Percentiles rank a stretch among this genome's conserved stretches.
Conservation (phyloP, 331 rosid species). For the Phaseolus coccineus region DNA sequence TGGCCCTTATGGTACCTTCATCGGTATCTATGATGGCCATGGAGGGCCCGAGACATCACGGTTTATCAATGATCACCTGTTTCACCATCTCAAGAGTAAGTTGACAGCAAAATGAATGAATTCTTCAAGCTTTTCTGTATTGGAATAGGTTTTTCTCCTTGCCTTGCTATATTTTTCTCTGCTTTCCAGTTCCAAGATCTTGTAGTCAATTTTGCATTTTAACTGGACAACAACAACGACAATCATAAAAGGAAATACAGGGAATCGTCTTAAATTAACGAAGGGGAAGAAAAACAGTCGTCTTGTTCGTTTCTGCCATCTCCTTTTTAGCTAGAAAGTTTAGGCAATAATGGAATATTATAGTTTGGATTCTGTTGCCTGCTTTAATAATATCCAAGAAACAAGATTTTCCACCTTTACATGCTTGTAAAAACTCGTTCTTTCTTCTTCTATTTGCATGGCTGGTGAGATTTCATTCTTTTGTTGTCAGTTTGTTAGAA, state of each 20-base stretch:
- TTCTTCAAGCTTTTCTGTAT: slow-evolving; percentile 35
- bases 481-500: background rate
- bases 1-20: slow-evolving; percentile 89
- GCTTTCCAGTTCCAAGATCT: slow-evolving; percentile 18
- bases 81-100: slow-evolving; percentile 96
- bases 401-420: background rate
- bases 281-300: slow-evolving; percentile 21
- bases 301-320: background rate
- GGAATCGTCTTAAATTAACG: slow-evolving; percentile 4
- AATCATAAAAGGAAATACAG: background rate
- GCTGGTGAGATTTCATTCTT: slow-evolving; percentile 3
- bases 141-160: slow-evolving; percentile 26
- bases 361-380: slow-evolving; percentile 25
- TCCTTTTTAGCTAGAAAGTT: slow-evolving; percentile 8
- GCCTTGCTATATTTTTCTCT: slow-evolving; percentile 6
- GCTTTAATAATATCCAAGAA: background rate
- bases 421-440: slow-evolving; percentile 1
- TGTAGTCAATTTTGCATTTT: background rate
- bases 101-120: slow-evolving; percentile 28
- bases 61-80: slow-evolving; percentile 82
- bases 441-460: background rate
- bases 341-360: background rate
- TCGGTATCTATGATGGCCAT: slow-evolving; percentile 96
- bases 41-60: slow-evolving; percentile 99
- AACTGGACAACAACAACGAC: background rate